These are phyloP conservation scores for Kluyveromyces siamensis DNA, from an alignment of 805 yeast genomes.

Conservation along the genomic window DNA sequence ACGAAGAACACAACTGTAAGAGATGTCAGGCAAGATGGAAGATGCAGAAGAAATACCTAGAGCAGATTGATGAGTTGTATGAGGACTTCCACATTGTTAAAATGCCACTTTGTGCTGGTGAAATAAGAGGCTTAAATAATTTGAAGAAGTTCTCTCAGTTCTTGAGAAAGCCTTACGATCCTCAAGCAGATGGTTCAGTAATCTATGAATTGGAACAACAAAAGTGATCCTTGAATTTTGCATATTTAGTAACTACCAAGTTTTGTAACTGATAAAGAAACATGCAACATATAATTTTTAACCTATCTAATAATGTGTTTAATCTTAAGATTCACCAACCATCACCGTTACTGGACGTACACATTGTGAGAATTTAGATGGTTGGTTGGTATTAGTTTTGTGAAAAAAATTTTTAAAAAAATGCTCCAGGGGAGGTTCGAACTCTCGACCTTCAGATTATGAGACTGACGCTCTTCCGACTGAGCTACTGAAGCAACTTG, in stretches of 20 bases:
- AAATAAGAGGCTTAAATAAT: conserved; percentile 87
- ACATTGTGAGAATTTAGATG: not conserved
- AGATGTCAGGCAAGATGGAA: conserved; percentile 89
- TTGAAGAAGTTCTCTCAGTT: conserved; percentile 76
- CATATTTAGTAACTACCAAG: not conserved
- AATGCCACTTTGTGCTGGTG: conserved; percentile 91
- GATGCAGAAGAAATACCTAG: conserved; percentile 92
- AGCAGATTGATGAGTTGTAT: conserved; percentile 90
- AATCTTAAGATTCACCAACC: not conserved
- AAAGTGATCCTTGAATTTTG: conserved; percentile 9
- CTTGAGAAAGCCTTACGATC: conserved; percentile 69
- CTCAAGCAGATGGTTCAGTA: conserved; percentile 40
- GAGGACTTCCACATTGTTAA: conserved; percentile 95
- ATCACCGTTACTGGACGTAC: not conserved
- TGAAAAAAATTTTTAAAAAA: not conserved
- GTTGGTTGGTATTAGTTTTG: too few relatives aligned
- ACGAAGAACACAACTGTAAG: conserved; percentile 64
- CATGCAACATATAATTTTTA: too few relatives aligned
- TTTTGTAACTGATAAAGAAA: not conserved
- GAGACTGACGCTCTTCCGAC: conserved; percentile 21
- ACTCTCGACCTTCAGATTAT: conserved; percentile 18
- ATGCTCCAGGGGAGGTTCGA: conserved; percentile 22
- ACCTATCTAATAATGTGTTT: not conserved
- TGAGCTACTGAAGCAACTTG: conserved; percentile 16
- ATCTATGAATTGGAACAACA: conserved; percentile 30